Conservation (phyloP, 768 basidiomycete genomes). For the Wakefieldia striispora region DNA sequence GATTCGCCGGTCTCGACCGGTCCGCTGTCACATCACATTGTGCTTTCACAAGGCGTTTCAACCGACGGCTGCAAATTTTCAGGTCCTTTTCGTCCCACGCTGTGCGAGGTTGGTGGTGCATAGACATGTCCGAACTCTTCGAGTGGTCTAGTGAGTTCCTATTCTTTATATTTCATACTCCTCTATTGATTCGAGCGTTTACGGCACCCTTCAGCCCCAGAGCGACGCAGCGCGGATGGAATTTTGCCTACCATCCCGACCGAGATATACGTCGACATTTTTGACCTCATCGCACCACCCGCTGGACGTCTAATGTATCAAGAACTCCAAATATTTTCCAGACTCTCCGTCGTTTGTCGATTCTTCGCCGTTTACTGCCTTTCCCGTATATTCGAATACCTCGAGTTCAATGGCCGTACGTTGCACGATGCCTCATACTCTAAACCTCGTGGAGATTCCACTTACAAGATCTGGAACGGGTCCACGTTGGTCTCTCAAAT, state of each 20-base stretch:
- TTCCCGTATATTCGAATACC: slow-evolving; percentile 39
- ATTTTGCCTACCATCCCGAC: slow-evolving; percentile 36
- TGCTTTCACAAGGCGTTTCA: too few species aligned
- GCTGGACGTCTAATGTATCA: slow-evolving; percentile 14
- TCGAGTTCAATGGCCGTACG: slow-evolving; percentile 26
- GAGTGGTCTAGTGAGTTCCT: slow-evolving; percentile 5
- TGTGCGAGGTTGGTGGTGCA: too few species aligned
- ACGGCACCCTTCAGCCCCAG: slow-evolving; percentile 23
- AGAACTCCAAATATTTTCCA: slow-evolving; percentile 7
- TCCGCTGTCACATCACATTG: too few species aligned
- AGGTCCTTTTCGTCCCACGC: too few species aligned
- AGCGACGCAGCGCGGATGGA: slow-evolving; percentile 9
- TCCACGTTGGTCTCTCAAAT: slow-evolving; percentile 28
- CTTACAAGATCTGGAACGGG: neutral
- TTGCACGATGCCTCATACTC: slow-evolving; percentile 1
- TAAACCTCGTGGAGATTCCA: neutral
- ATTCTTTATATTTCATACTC: neutral
- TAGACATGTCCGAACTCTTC: slow-evolving; percentile 2
- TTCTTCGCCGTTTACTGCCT: slow-evolving; percentile 39
- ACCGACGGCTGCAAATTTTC: too few species aligned
- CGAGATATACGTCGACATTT: slow-evolving; percentile 44
- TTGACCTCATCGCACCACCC: slow-evolving; percentile 30
- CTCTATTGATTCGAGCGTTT: neutral
- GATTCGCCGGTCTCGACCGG: too few species aligned
- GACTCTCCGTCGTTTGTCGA: slow-evolving; percentile 41